phyloP scores from a whole-genome alignment of 805 yeast species.

The Candida hispaniensis region DNA sequence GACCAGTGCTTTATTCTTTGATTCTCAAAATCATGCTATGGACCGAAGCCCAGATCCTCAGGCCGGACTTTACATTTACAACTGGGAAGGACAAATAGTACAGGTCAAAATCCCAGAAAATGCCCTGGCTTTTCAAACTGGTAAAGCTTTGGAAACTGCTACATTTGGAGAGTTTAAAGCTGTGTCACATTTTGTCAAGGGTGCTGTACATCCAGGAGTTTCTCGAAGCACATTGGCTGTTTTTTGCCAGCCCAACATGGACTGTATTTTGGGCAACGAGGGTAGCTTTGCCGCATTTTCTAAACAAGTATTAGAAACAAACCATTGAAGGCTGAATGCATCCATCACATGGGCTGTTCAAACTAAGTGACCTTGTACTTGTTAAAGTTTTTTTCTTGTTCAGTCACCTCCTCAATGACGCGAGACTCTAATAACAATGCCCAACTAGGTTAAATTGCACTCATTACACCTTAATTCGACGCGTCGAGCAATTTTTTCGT shows the following conservation, averaged over 20 bases:
- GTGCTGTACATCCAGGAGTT: conserved; percentile 30
- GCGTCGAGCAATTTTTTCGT: too few relatives aligned
- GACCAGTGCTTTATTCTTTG: conserved; percentile 43
- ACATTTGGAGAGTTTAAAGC: conserved; percentile 42
- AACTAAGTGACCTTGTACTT: too few relatives aligned
- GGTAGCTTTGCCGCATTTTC: conserved; percentile 44
- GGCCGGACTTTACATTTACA: conserved; percentile 42
- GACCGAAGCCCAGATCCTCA: conserved; percentile 33
- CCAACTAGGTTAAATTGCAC: too few relatives aligned
- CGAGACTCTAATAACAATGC: too few relatives aligned
- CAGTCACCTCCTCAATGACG: too few relatives aligned
- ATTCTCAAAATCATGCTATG: conserved; percentile 19
- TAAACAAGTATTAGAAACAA: conserved; percentile 32
- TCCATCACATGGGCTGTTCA: too few relatives aligned
- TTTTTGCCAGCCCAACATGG: conserved; percentile 49
- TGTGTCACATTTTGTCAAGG: conserved; percentile 48
- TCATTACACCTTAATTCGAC: too few relatives aligned
- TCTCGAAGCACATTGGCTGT: conserved; percentile 50
- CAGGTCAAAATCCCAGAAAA: conserved; percentile 45
- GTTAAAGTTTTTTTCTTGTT: too few relatives aligned
- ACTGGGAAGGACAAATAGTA: conserved; percentile 35
- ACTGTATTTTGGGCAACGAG: conserved; percentile 36
- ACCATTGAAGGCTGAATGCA: too few relatives aligned
- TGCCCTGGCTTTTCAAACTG: conserved; percentile 52
- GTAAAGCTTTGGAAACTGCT: conserved; percentile 44